Conservation (phyloP, 805 yeast species). For the Sugiyamaella americana region DNA sequence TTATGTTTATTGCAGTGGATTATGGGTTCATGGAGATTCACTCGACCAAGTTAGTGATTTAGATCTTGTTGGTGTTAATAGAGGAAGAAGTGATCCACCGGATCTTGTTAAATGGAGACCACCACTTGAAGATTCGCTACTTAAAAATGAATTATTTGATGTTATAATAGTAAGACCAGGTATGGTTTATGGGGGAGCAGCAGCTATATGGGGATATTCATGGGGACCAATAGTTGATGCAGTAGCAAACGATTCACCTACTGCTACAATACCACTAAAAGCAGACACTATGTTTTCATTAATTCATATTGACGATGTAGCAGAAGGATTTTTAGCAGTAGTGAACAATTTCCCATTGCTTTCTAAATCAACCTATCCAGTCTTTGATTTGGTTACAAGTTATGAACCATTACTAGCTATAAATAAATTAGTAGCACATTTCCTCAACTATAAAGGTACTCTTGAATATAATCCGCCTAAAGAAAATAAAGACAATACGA, state of each 20-base stretch:
- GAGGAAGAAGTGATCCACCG: neutral
- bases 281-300: neutral
- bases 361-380: conserved; percentile 4
- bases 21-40: conserved; percentile 11
- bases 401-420: conserved; percentile 1
- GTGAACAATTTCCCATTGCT: conserved; percentile 3
- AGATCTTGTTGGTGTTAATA: conserved; percentile 1
- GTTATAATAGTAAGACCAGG: conserved; percentile 8
- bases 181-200: conserved; percentile 9
- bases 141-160: conserved; percentile 3
- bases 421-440: conserved; percentile 2
- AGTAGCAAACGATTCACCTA: neutral
- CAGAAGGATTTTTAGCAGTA: neutral
- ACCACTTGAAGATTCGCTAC: conserved; percentile 4
- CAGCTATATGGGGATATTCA: conserved; percentile 7
- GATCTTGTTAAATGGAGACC: conserved; percentile 10
- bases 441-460: conserved; percentile 9
- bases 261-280: neutral
- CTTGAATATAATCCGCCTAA: conserved; percentile 1
- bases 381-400: conserved; percentile 8
- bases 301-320: conserved; percentile 12
- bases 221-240: conserved; percentile 7
- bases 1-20: conserved; percentile 7
- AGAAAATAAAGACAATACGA: too few species aligned
- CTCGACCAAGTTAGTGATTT: conserved; percentile 5